phyloP scores from a whole-genome alignment of 192 early-diverging fungal genomes.

The Glomus cerebriforme region DNA sequence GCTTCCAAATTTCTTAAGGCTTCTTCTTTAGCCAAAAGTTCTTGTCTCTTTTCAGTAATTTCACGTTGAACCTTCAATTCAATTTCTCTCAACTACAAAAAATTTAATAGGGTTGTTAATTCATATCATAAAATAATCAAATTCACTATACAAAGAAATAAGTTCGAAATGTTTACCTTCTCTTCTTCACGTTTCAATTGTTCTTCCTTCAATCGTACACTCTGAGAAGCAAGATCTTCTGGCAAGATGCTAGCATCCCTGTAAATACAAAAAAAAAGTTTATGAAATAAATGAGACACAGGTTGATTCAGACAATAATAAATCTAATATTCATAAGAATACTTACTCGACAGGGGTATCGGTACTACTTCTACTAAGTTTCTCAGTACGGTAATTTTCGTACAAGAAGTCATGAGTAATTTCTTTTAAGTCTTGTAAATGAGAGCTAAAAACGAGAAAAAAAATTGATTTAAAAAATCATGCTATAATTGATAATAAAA shows the following conservation, averaged over 20 bases:
- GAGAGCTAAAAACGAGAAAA: slow-evolving; percentile 67
- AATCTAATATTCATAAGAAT: neutral
- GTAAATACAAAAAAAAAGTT: neutral
- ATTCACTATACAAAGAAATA: neutral
- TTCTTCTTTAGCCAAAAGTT: slow-evolving; percentile 59
- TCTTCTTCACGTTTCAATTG: slow-evolving; percentile 57
- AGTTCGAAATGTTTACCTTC: slow-evolving; percentile 35
- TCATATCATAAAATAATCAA: neutral
- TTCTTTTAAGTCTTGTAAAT: slow-evolving; percentile 96
- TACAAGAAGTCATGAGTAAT: slow-evolving; percentile 96
- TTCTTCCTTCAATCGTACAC: slow-evolving; percentile 54
- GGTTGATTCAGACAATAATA: neutral
- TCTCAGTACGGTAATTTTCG: slow-evolving; percentile 92
- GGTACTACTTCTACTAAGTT: slow-evolving; percentile 61
- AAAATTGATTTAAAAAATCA: neutral
- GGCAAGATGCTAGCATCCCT: slow-evolving; percentile 15
- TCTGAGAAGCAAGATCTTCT: slow-evolving; percentile 25
- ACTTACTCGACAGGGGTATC: slow-evolving; percentile 45
- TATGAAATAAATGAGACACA: neutral
- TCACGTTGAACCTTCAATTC: slow-evolving; percentile 57
- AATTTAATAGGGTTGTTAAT: neutral
- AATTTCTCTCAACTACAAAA: slow-evolving; percentile 48
- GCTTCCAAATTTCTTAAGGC: slow-evolving; percentile 53
- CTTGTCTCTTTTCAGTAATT: slow-evolving; percentile 58
- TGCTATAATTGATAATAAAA: neutral